Conservation (phyloP, 352 stramenopile species). For the Pythium chondricola region DNA sequence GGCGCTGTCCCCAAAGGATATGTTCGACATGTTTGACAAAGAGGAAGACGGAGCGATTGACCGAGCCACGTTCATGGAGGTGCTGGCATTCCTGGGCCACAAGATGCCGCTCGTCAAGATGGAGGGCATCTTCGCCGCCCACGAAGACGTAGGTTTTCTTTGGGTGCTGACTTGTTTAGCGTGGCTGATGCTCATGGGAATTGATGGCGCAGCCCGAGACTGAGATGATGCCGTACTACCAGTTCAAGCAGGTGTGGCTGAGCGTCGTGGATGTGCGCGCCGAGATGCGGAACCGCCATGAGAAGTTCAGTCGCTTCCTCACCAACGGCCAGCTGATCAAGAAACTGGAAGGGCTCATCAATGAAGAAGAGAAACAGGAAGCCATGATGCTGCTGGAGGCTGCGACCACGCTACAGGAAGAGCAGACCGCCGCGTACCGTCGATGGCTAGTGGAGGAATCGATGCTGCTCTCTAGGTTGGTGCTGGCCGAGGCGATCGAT, state of each 20-base stretch:
- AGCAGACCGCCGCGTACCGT: constrained; percentile 33
- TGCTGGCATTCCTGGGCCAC: constrained; percentile 62
- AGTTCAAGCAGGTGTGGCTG: constrained; percentile 72
- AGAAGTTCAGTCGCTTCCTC: constrained; percentile 66
- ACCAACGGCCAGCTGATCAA: constrained; percentile 39
- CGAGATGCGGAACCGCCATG: constrained; percentile 49
- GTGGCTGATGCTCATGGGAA: not conserved
- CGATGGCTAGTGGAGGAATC: constrained; percentile 47
- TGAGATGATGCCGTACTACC: constrained; percentile 61
- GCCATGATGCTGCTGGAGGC: constrained; percentile 48
- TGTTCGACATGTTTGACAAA: constrained; percentile 80
- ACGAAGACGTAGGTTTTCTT: constrained; percentile 51
- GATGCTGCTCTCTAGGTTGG: constrained; percentile 29
- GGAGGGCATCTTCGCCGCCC: constrained; percentile 54
- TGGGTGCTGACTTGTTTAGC: not conserved
- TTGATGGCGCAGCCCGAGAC: constrained; percentile 34
- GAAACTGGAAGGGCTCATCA: constrained; percentile 58
- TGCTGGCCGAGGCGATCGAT: constrained; percentile 55
- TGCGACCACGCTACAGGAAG: constrained; percentile 40
- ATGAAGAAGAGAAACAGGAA: constrained; percentile 64
- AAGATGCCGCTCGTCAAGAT: constrained; percentile 57
- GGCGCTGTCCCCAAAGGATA: constrained; percentile 62
- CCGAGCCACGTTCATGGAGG: constrained; percentile 53
- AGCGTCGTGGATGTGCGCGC: constrained; percentile 60
- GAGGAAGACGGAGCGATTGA: constrained; percentile 66